phyloP scores from a whole-genome alignment of 306 rosid species.

The Fagus sylvatica region DNA sequence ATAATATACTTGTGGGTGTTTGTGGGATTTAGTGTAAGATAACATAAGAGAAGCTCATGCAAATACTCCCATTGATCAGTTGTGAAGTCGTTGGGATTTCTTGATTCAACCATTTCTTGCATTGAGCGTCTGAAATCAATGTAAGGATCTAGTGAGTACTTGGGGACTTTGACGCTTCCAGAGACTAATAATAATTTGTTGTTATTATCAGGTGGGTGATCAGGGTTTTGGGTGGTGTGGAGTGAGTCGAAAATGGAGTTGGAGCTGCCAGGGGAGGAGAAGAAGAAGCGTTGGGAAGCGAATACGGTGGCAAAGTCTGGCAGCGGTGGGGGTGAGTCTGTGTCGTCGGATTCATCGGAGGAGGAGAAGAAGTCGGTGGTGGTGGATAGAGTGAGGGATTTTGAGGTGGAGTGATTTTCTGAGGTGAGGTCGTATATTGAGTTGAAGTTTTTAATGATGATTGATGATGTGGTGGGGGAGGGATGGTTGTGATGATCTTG shows the following conservation, averaged over 20 bases:
- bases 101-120: constrained; percentile 81
- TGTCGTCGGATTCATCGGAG: constrained; percentile 35
- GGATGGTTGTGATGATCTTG: constrained; percentile 19
- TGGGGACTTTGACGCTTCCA: constrained; percentile 56
- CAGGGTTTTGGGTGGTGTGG: constrained; percentile 17
- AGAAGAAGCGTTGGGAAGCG: constrained; percentile 82
- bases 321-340: constrained; percentile 24
- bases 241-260: constrained; percentile 77
- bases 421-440: constrained; percentile 8
- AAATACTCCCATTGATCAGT: constrained; percentile 62
- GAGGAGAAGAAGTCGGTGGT: constrained; percentile 35
- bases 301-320: constrained; percentile 70
- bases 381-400: constrained; percentile 29
- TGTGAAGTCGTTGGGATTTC: constrained; percentile 35
- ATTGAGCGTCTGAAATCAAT: constrained; percentile 71
- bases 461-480: constrained; percentile 23
- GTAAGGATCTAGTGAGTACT: constrained; percentile 70
- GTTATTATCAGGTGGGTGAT: neutral
- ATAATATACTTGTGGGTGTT: constrained; percentile 72
- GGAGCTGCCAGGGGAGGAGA: constrained; percentile 88
- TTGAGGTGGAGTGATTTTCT: constrained; percentile 26
- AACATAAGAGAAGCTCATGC: constrained; percentile 77
- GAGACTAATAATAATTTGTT: neutral
- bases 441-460: constrained; percentile 22
- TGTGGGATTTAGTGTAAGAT: constrained; percentile 69